These are phyloP conservation scores for Coemansia furcata DNA, from an alignment of 192 early-diverging fungal species.

Conservation along the genomic window DNA sequence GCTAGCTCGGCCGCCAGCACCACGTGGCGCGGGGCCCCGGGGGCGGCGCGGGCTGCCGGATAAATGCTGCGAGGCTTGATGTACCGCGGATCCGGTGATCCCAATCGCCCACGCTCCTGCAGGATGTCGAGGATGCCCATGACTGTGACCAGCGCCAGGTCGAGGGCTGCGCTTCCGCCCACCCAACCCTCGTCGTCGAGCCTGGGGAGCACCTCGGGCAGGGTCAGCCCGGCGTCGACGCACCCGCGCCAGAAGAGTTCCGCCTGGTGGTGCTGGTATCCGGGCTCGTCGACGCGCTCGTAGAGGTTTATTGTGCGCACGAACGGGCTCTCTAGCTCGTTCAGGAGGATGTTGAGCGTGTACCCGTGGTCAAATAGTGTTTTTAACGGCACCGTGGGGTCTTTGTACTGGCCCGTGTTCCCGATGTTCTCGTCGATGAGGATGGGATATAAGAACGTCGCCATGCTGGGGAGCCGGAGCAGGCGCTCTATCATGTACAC, in stretches of 20 bases:
- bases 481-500: slow-evolving; percentile 40
- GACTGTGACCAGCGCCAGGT: slow-evolving; percentile 27
- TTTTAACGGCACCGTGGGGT: slow-evolving; percentile 30
- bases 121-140: slow-evolving; percentile 29
- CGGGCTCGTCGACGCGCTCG: slow-evolving; percentile 12
- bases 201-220: slow-evolving; percentile 1
- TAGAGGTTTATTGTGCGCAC: slow-evolving; percentile 44
- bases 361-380: slow-evolving; percentile 46
- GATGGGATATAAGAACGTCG: slow-evolving; percentile 38
- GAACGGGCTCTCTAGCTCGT: slow-evolving; percentile 52
- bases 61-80: slow-evolving; percentile 37
- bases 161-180: neutral
- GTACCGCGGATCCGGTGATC: slow-evolving; percentile 27
- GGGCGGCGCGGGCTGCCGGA: slow-evolving; percentile 11
- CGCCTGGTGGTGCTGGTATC: slow-evolving; percentile 31
- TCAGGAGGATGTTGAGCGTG: slow-evolving; percentile 50
- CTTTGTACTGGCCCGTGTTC: slow-evolving; percentile 7
- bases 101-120: slow-evolving; percentile 25
- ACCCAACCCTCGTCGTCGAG: slow-evolving; percentile 5
- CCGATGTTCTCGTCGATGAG: slow-evolving; percentile 37
- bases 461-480: slow-evolving; percentile 33
- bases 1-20: slow-evolving; percentile 41
- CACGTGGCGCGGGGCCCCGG: slow-evolving; percentile 16
- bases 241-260: slow-evolving; percentile 47
- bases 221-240: slow-evolving; percentile 24